Conservation (phyloP, 2,329 filamentous ascomycete genomes). For the Trichophyton benhamiae region DNA sequence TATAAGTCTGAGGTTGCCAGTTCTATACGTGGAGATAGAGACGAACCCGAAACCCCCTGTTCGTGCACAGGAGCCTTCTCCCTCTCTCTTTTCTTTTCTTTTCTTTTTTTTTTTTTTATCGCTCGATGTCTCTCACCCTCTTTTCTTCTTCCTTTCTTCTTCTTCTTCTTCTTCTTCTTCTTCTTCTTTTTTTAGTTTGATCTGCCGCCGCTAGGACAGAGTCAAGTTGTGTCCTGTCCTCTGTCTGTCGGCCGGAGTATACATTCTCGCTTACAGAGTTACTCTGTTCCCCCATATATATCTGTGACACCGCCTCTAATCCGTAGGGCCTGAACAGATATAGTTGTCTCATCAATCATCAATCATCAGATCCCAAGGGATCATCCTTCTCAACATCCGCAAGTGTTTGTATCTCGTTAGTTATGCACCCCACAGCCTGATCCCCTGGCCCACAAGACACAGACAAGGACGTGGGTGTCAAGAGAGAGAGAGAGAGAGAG, state of each 20-base stretch:
- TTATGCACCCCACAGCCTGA: constrained; percentile 1
- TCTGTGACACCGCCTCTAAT: neutral
- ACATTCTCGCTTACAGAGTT: neutral
- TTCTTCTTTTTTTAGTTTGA: neutral
- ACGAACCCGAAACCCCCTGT: neutral
- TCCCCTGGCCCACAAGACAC: neutral
- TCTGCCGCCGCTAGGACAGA: neutral
- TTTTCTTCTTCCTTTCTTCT: no score
- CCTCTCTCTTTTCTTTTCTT: neutral
- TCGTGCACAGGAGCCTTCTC: neutral
- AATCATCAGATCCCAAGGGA: neutral
- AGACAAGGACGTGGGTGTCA: neutral
- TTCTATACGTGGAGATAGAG: neutral
- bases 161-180: no score
- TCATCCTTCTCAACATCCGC: neutral
- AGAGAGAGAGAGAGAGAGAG: neutral
- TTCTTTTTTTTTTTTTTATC: no score
- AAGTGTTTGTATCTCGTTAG: neutral
- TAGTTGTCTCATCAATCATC: neutral
- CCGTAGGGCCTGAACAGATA: neutral
- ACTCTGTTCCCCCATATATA: neutral
- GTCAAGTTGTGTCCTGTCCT: neutral
- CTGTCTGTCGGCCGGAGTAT: neutral
- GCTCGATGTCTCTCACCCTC: no score
- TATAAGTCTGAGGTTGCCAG: neutral